phyloP scores from a whole-genome alignment of 108 stramenopile genomes.

The Conticribra weissflogii region DNA sequence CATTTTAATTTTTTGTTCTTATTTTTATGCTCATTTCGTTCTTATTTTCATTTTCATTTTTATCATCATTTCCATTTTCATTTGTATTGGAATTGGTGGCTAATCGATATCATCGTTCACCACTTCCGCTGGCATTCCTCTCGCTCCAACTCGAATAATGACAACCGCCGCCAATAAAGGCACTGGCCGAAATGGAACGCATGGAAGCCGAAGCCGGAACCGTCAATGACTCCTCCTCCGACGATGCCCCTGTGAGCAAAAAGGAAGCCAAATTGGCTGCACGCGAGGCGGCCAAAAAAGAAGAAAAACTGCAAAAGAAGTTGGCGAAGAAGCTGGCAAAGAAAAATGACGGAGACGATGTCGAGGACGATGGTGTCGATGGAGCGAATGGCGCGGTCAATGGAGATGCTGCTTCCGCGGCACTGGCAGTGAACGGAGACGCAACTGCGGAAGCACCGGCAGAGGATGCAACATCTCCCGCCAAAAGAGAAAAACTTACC shows the following conservation, averaged over 20 bases:
- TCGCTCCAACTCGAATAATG: no score
- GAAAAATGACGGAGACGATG: conserved; percentile 38
- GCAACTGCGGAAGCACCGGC: neutral
- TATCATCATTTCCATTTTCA: no score
- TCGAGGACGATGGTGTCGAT: conserved; percentile 24
- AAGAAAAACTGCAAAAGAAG: conserved; percentile 42
- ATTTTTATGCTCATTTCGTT: no score
- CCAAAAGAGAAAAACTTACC: conserved; percentile 53
- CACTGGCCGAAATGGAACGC: conserved; percentile 54
- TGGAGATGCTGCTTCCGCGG: neutral
- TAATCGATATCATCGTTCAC: no score
- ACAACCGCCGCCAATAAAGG: conserved; percentile 22
- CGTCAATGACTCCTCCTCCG: conserved; percentile 3
- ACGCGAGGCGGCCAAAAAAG: conserved; percentile 49
- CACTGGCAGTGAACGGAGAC: neutral
- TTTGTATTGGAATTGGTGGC: no score
- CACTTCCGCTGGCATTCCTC: no score
- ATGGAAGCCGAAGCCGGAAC: conserved; percentile 24
- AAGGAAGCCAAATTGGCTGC: conserved; percentile 52
- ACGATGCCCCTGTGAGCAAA: conserved; percentile 30
- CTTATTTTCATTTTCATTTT: no score
- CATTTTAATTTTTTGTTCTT: neutral
- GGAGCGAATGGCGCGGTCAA: conserved; percentile 24
- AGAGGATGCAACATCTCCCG: neutral
- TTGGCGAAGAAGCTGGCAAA: conserved; percentile 39